phyloP scores from a whole-genome alignment of 2,329 filamentous ascomycete species.

The Lasiodiplodia citricola region DNA sequence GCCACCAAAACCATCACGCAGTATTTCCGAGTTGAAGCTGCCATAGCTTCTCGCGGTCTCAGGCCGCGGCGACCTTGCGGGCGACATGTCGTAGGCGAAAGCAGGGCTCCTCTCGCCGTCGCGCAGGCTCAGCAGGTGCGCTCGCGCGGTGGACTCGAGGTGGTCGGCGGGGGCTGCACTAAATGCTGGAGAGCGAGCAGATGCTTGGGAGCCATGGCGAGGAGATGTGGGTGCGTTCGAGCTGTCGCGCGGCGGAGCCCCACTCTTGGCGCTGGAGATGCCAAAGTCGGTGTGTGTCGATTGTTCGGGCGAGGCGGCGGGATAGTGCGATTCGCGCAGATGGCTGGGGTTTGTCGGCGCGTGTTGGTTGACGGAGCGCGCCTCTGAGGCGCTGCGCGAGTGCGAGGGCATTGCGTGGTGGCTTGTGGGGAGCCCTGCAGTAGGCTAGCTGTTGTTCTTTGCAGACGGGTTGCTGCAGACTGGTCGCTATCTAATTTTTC shows the following conservation, averaged over 20 bases:
- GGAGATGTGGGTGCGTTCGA: constrained; percentile 31
- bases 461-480: constrained; percentile 1
- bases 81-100: constrained; percentile 71
- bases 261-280: constrained; percentile 28
- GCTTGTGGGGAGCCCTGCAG: constrained; percentile 31
- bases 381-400: constrained; percentile 41
- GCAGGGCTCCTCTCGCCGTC: constrained; percentile 40
- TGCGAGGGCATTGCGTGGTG: constrained; percentile 29
- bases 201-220: constrained; percentile 39
- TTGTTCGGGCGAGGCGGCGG: constrained; percentile 49
- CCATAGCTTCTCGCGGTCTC: constrained; percentile 58
- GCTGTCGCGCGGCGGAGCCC: constrained; percentile 23
- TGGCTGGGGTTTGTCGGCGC: constrained; percentile 44
- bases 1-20: constrained; percentile 38
- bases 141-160: constrained; percentile 40
- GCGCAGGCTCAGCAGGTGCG: constrained; percentile 46
- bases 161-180: constrained; percentile 36
- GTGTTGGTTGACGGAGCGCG: constrained; percentile 38
- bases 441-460: constrained; percentile 18
- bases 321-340: constrained; percentile 50
- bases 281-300: constrained; percentile 34
- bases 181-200: constrained; percentile 34
- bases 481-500: not conserved
- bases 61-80: constrained; percentile 69
- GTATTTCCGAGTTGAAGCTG: constrained; percentile 52